A percentile compares a stretch with the other conserved stretches of the same genome.
phyloP scores from a whole-genome alignment of 352 stramenopile genomes.

The Globisporangium megalacanthum region DNA sequence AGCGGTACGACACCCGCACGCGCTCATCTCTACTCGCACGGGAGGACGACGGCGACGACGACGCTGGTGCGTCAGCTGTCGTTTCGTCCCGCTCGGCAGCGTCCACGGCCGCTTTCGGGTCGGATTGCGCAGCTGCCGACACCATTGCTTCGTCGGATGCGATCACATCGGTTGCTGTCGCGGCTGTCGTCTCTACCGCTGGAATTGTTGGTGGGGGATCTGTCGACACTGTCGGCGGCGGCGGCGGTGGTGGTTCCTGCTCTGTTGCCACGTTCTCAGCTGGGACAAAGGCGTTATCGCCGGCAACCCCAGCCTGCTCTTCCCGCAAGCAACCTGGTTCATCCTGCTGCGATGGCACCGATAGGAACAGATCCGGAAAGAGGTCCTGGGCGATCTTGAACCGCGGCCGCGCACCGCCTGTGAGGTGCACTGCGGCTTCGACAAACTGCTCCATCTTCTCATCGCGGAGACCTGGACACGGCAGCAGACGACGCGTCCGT shows the following conservation, averaged over 20 bases:
- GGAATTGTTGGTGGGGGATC: background rate
- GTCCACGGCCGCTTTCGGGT: background rate
- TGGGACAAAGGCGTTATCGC: background rate
- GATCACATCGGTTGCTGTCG: background rate
- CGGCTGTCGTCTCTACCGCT: background rate
- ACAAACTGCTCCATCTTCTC: conserved; percentile 53
- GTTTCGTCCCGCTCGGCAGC: no score
- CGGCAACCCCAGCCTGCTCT: background rate
- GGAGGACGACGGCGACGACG: background rate
- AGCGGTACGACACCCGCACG: background rate
- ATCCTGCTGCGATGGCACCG: conserved; percentile 1
- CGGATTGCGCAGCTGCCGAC: background rate
- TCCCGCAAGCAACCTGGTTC: background rate
- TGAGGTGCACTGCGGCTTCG: conserved; percentile 48
- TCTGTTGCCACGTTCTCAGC: background rate
- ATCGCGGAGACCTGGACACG: conserved; percentile 63
- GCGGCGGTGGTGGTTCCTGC: background rate
- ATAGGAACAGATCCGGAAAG: conserved; percentile 54
- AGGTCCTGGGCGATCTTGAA: conserved; percentile 66
- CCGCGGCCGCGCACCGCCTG: conserved; percentile 51
- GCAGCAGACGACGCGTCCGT: conserved; percentile 28
- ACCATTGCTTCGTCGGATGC: background rate
- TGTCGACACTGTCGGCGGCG: background rate
- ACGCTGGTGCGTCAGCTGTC: background rate
- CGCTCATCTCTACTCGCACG: background rate